These are phyloP conservation scores for Dillenia suffruticosa DNA, from an alignment of 164 flowering plant species.

Conservation along the genomic window DNA sequence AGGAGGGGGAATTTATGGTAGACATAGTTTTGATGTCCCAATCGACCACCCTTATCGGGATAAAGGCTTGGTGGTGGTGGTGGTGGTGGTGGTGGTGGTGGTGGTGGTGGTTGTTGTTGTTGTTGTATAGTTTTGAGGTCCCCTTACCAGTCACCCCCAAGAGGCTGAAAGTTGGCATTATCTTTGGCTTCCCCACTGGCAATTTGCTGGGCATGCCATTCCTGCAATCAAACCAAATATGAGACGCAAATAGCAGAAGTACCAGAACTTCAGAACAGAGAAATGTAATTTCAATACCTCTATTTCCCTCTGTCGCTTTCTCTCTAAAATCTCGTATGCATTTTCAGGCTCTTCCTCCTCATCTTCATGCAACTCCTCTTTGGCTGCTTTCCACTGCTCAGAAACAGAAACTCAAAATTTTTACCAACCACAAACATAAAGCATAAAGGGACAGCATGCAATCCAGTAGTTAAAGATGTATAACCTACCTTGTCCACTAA, in stretches of 20 bases:
- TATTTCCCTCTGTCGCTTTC: constrained; percentile 77
- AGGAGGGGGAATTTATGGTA: too few relatives aligned
- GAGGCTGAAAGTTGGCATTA: constrained; percentile 96
- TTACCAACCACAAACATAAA: neutral
- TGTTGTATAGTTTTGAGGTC: neutral
- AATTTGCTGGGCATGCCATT: constrained; percentile 84
- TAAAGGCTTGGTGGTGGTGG: too few relatives aligned
- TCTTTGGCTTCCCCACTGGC: constrained; percentile 92
- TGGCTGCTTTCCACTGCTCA: constrained; percentile 93
- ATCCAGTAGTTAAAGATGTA: constrained; percentile 1
- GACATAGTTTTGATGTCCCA: neutral
- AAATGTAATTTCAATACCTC: constrained; percentile 46
- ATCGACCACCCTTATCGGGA: too few relatives aligned
- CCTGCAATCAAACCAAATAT: constrained; percentile 37
- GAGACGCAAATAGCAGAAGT: neutral
- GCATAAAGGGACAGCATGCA: neutral
- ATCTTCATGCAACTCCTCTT: constrained; percentile 83
- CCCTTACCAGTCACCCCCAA: constrained; percentile 93
- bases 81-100: too few relatives aligned
- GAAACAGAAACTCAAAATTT: constrained; percentile 1
- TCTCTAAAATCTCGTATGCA: constrained; percentile 69
- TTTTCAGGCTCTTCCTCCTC: constrained; percentile 83
- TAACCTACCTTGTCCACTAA: constrained; percentile 84
- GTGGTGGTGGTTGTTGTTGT: too few relatives aligned
- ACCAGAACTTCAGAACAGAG: neutral